Percentiles rank a stretch among this genome's conserved stretches.
phyloP scores from a whole-genome alignment of 2,329 filamentous ascomycete species.

The Passalora sequoiae region DNA sequence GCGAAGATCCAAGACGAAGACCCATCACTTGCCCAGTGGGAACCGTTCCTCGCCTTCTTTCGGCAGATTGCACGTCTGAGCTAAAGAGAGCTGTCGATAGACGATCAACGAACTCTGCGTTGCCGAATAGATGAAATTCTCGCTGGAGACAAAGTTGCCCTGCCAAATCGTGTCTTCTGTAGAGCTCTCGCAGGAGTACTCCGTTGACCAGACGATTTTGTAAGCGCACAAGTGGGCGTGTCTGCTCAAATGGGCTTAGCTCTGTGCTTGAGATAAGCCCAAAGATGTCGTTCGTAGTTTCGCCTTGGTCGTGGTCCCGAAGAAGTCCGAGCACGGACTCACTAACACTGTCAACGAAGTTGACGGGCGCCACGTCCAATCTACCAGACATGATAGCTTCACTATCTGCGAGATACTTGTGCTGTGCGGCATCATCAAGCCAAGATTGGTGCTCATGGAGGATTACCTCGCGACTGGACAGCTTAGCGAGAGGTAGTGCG shows the following conservation, averaged over 20 bases:
- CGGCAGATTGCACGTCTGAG: constrained; percentile 71
- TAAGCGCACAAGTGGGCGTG: constrained; percentile 58
- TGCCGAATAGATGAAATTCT: constrained; percentile 77
- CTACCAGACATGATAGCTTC: neutral
- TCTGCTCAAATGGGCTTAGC: constrained; percentile 15
- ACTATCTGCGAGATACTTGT: neutral
- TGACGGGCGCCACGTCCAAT: neutral
- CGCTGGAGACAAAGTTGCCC: constrained; percentile 69
- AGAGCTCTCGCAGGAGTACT: constrained; percentile 70
- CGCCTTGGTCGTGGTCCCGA: neutral
- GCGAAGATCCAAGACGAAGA: constrained; percentile 71
- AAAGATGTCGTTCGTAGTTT: too few relatives aligned
- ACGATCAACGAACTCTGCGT: constrained; percentile 74
- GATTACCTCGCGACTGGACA: too few relatives aligned
- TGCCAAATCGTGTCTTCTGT: constrained; percentile 65
- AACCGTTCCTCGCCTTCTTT: constrained; percentile 64
- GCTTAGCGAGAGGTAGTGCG: neutral
- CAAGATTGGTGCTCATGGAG: too few relatives aligned
- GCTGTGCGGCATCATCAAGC: too few relatives aligned
- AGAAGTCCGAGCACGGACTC: neutral
- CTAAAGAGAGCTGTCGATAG: constrained; percentile 82
- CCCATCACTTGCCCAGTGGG: constrained; percentile 70
- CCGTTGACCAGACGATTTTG: constrained; percentile 75
- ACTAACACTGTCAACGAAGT: neutral
- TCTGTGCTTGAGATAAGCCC: neutral